Conservation (phyloP, 2,329 filamentous ascomycete species). For the Fusarium hainanense region DNA sequence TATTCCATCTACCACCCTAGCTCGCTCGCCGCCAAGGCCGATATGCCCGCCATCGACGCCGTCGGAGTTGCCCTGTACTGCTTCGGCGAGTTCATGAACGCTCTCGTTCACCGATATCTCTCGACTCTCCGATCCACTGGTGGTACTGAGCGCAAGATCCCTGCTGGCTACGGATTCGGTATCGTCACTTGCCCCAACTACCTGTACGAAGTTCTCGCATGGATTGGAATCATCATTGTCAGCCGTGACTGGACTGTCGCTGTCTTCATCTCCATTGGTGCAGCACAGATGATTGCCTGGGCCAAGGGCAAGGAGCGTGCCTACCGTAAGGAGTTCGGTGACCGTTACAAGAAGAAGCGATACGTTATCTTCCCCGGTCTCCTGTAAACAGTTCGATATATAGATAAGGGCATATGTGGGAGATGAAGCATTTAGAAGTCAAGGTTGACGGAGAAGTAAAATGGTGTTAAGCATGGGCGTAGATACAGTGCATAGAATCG, state of each 20-base stretch:
- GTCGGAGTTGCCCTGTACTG: constrained; percentile 77
- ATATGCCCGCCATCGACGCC: constrained; percentile 66
- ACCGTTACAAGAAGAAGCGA: constrained; percentile 95
- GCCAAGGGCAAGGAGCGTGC: constrained; percentile 90
- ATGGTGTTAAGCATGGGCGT: background rate
- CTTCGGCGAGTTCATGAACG: constrained; percentile 83
- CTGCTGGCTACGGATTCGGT: constrained; percentile 83
- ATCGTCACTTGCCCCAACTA: constrained; percentile 98
- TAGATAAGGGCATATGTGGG: background rate
- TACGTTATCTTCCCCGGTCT: constrained; percentile 84
- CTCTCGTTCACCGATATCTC: constrained; percentile 82
- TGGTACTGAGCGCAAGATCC: constrained; percentile 88
- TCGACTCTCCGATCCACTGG: constrained; percentile 80
- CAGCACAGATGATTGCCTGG: constrained; percentile 86
- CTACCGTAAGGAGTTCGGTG: constrained; percentile 90
- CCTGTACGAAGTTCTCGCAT: constrained; percentile 89
- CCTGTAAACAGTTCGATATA: constrained; percentile 59
- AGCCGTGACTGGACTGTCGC: constrained; percentile 82
- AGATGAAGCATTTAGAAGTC: background rate
- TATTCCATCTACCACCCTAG: constrained; percentile 86
- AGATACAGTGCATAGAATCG: constrained; percentile 15
- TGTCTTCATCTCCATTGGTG: constrained; percentile 79
- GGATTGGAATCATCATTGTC: constrained; percentile 83
- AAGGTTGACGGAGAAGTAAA: background rate
- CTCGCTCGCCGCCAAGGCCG: constrained; percentile 70